These are phyloP conservation scores for Tolypocladium ophioglossoides DNA, from an alignment of 2,329 filamentous ascomycete species.

Conservation along the genomic window DNA sequence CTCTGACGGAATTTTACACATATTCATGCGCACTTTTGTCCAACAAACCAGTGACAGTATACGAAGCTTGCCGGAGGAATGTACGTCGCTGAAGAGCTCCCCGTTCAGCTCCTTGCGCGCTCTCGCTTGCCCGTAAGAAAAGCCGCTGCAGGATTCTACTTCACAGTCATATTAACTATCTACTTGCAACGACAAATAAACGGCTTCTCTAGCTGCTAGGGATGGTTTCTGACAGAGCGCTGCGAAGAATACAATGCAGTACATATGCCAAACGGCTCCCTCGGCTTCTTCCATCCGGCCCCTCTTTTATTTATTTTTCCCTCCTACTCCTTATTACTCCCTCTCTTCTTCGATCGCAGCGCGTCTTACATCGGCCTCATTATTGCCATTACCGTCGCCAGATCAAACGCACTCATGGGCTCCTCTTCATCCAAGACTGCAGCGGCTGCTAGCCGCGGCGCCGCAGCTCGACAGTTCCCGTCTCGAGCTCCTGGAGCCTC, in stretches of 20 bases:
- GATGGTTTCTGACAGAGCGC: background rate
- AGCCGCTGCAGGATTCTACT: too few relatives aligned
- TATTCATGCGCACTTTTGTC: background rate
- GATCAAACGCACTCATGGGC: slow-evolving; percentile 23
- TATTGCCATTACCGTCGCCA: background rate
- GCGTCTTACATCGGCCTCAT: too few relatives aligned
- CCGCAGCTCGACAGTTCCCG: slow-evolving; percentile 33
- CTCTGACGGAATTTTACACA: background rate
- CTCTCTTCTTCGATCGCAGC: background rate
- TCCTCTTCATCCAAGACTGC: slow-evolving; percentile 35
- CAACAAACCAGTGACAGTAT: background rate
- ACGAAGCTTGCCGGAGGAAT: too few relatives aligned
- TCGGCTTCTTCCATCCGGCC: background rate
- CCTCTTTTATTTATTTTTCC: background rate
- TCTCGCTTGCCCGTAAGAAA: background rate
- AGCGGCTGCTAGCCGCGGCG: slow-evolving; percentile 9
- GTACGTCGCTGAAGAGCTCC: background rate
- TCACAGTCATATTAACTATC: too few relatives aligned
- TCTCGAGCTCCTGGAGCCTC: slow-evolving; percentile 21
- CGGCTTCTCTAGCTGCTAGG: background rate
- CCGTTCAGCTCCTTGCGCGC: background rate
- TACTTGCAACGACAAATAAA: too few relatives aligned
- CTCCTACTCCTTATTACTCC: background rate
- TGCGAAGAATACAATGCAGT: too few relatives aligned
- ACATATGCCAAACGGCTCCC: too few relatives aligned